Base-by-base conservation (phyloP, 148 eudicot genomes). In the Euryodendron excelsum region DNA sequence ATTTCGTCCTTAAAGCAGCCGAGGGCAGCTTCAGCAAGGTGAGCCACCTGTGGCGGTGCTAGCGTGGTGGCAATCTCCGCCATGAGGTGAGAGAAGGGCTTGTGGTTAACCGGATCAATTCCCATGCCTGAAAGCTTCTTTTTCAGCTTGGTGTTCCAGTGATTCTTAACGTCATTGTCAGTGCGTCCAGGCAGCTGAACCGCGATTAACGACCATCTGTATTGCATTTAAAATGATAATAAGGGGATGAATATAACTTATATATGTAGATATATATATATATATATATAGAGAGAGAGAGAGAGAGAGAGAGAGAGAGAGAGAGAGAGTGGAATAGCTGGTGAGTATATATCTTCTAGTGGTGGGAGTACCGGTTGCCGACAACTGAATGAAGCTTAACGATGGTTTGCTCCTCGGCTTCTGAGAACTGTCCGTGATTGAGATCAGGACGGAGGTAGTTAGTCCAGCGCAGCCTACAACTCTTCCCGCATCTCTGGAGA, bases 41-140 rank as follows among this genome's bases (percentile, higher is more conserved):
- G 88, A 53, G 99, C 93, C n/a, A 91, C 97, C 77, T 95, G 94
- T 23, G 96, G 96, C 3, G 97, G 96, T 41, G 94, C 90, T 3
- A 93, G 86, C 0, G 97, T 93, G 75, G 89, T 88, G 65, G 93
- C 97, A 23, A 96, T 93, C 78, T 96, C 98, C 0, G 94, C 91
- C 87, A 96, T 91, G 30, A 96, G 92, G 81, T 96, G 99, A 28
- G 97, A 96, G 81, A 93, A 96, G 9, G 99, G 92, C 89, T 96
- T 93, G 91, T 93, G 99, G n/a, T n/a, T 96, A 3, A 96, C 94
- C 0, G 98, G 99, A 71, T 96, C 99, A 27, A 96, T 96, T 60
- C 99, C 99, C 98, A 96, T 93, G 25, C 99, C 99, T 13, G 98
- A 89, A 6, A 96, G 89, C 84, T 91, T 96, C 89, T 96, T 96